These are phyloP conservation scores for Mycosphaerella arachidis DNA, from an alignment of 2,329 filamentous ascomycete species.

Conservation along the genomic window DNA sequence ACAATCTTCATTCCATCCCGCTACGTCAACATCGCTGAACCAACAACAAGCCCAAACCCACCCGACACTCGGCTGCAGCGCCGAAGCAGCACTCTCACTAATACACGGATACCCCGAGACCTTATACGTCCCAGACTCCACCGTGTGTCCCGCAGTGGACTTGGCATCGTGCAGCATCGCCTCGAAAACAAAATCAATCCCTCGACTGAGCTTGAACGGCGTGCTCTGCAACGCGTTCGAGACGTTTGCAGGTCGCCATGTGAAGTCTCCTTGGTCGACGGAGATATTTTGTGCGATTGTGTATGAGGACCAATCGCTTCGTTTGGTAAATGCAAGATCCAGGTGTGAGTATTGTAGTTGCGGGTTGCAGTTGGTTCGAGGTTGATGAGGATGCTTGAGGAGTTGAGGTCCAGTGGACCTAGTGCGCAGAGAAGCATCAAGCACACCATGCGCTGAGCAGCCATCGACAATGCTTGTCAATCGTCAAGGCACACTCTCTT, in stretches of 20 bases:
- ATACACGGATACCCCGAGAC: no score
- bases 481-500: not conserved
- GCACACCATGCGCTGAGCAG: not conserved
- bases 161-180: conserved; percentile 1
- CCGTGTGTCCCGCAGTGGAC: not conserved
- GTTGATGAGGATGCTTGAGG: not conserved
- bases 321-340: no score
- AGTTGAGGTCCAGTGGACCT: not conserved
- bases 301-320: not conserved
- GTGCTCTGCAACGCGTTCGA: conserved; percentile 4
- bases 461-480: not conserved
- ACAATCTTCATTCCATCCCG: no score
- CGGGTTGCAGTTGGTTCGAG: not conserved
- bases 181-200: not conserved
- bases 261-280: not conserved
- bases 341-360: no score
- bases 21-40: no score
- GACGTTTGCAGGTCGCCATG: conserved; percentile 1
- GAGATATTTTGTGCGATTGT: not conserved
- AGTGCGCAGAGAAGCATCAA: no score
- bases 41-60: no score
- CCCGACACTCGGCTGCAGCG: no score
- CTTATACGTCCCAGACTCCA: not conserved
- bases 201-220: not conserved
- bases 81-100: no score